Evolutionary conservation across 1,284 basidiomycete genomes (phyloP), one percentile per base, ranked within the genome.

Genomic region (Ustilago bromivora): DNA sequence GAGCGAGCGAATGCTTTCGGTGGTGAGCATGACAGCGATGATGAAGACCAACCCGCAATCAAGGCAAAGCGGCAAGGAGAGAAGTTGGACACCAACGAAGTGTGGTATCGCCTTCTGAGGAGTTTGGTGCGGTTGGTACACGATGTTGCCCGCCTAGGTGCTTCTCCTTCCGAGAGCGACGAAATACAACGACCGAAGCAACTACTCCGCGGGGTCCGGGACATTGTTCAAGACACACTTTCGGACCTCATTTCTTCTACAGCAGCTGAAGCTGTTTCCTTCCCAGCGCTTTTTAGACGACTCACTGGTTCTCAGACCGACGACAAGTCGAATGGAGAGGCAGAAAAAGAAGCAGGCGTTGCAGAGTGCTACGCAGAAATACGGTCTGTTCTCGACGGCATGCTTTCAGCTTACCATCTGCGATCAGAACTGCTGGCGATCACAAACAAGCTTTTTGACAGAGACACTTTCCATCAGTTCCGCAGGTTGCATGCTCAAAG

Each of bases 341-440:
- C n/a, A 34, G 57, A 35, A 40, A 35, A 17, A 17, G 31, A 46
- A 17, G 60, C 58, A 4, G 70, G 63, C 12, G 59, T 46, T 23
- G 70, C 71, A 23, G 82, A 40, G 72, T 78, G 69, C 90, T 98
- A 98, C 85, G 91, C 92, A 38, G 95, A 98, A 86, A 96, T 98
- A 87, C 90, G 95, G 52, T 90, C 91, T 4, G 95, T 99, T 66
- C 88, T 99, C 28, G 92, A 92, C 0, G 93, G 94, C 35, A 99
- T 99, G 94, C 88, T 98, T 75, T 94, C 96, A 80, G 93, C 94
- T 2, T 98, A 98, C 88, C 91, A 92, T 28, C 91, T 93, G 6
- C 95, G 99, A 77, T 92, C 92, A 31, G 96, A 98, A 79, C 91
- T 96, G 88, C 89, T 99, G n/a, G 88, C 89, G 38, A 94, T 98